Percentiles rank a stretch among this genome's conserved stretches.
These are phyloP conservation scores for Ascodesmis nigricans DNA, from an alignment of 495 filamentous ascomycete genomes.

Conservation along the genomic window DNA sequence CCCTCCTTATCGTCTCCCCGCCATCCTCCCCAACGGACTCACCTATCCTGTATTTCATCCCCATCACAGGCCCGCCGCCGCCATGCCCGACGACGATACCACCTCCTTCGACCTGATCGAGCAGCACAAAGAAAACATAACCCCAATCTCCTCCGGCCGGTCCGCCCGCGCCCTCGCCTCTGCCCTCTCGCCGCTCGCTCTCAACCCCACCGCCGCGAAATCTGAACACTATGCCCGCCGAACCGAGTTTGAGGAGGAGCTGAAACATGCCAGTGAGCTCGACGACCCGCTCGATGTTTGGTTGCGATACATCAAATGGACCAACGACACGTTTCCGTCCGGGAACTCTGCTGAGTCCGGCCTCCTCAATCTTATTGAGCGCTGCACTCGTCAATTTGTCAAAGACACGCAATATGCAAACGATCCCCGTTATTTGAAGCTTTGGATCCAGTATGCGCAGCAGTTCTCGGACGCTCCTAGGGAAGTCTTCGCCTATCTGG, in stretches of 20 bases:
- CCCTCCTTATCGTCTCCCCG: too few relatives aligned
- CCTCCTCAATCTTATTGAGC: constrained; percentile 71
- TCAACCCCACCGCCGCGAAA: constrained; percentile 40
- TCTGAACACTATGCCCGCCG: constrained; percentile 51
- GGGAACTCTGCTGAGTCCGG: constrained; percentile 85
- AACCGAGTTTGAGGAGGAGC: constrained; percentile 66
- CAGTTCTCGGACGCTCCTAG: constrained; percentile 81
- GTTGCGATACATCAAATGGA: constrained; percentile 94
- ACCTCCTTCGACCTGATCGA: constrained; percentile 95
- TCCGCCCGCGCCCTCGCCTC: constrained; percentile 69
- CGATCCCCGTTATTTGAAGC: constrained; percentile 71
- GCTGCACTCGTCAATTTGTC: constrained; percentile 79
- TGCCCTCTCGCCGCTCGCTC: constrained; percentile 27
- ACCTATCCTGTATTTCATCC: constrained; percentile 10
- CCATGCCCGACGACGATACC: constrained; percentile 4
- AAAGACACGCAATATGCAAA: constrained; percentile 70
- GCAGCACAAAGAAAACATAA: constrained; percentile 90
- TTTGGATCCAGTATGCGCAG: constrained; percentile 87
- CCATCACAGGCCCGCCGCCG: constrained; percentile 6
- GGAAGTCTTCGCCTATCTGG: constrained; percentile 76
- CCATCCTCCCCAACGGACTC: constrained; percentile 34
- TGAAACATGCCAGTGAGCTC: constrained; percentile 53
- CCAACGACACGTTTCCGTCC: constrained; percentile 79
- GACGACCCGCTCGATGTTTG: constrained; percentile 93
- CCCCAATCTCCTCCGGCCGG: constrained; percentile 71